A percentile compares a stretch with the other conserved stretches of the same genome.
Evolutionary conservation across 257 asterid genomes (phyloP).

Genomic region (Anisodus tanguticus): DNA sequence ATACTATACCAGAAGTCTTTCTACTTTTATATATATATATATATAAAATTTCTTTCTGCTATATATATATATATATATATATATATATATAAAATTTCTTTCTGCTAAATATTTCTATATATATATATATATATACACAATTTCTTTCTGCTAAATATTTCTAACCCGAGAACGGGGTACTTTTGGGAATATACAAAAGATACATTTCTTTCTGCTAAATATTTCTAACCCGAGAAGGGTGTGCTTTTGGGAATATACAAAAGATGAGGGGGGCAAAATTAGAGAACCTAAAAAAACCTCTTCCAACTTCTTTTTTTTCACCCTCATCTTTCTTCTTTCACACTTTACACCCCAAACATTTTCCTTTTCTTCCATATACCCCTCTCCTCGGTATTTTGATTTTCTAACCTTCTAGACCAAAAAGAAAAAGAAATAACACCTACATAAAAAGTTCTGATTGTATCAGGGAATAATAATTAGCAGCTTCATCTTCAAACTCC

Average conservation of each 20-base stretch:
- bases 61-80: no score
- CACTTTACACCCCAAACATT: constrained; percentile 27
- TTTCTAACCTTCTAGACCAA: constrained; percentile 21
- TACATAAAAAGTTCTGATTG: constrained; percentile 79
- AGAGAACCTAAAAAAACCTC: constrained; percentile 35
- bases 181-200: no score
- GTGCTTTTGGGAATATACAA: constrained; percentile 34
- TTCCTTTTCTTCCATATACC: constrained; percentile 31
- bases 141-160: no score
- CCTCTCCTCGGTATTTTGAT: constrained; percentile 33
- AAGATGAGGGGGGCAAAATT: constrained; percentile 48
- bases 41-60: no score
- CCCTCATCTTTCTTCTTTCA: constrained; percentile 21
- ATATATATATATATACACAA: no score
- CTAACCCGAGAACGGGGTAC: no score
- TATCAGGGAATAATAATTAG: constrained; percentile 56
- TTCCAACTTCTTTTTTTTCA: constrained; percentile 35
- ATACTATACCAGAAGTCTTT: no score
- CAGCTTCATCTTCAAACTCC: constrained; percentile 82
- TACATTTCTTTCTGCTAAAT: background rate
- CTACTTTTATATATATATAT: no score
- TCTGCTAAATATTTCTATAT: no score
- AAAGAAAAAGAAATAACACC: constrained; percentile 33
- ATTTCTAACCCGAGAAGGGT: constrained; percentile 36
- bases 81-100: no score